Base-by-base conservation (phyloP, 108 stramenopile genomes). In the Skeletonema menzelii region DNA sequence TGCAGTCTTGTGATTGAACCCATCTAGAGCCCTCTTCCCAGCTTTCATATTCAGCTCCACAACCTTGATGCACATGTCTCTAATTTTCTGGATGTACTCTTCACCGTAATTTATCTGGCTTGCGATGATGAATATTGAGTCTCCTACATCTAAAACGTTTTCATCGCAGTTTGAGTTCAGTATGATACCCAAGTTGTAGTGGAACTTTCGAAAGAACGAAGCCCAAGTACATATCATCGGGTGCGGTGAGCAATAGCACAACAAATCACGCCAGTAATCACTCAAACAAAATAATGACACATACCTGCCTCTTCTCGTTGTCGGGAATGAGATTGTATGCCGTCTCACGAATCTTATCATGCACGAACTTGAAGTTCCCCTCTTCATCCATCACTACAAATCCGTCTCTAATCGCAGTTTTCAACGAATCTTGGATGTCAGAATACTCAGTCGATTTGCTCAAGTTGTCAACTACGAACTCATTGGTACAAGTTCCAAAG, bases 311-410 rank as follows among this genome's bases (percentile, higher is more conserved):
- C 34, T 70, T 70, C 4, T 69, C 67, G 15, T 67, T 34, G 8
- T 70, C 40, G 37, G 75, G 30, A 8, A 86, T 74, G 61, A 86
- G 58, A 26, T 62, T 75, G 60, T 86, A 87, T n/a, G 86, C 84
- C 17, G 86, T 75, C 63, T 87, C 84, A 59, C 84, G 69, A 2
- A 87, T 72, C 37, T 69, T 74, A 44, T 87, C 86, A 47, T 87
- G 86, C 12, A 64, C 57, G 40, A 87, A 87, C 31, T 58, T 62
- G 27, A 69, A 84, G 24, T 34, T 14, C 13, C 32, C 17, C 4
- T 8, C 2, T 1, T 40, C 63, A 22, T 31, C 57, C 15, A 56
- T 44, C 15, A 67, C 34, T 12, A 83, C 40, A 66, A 75, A 80
- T 8, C 64, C 74, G 17, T 79, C 63, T 19, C 59, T 26, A 37